Base-by-base conservation (phyloP, 495 filamentous ascomycete genomes). In the Penicillium nucicola region DNA sequence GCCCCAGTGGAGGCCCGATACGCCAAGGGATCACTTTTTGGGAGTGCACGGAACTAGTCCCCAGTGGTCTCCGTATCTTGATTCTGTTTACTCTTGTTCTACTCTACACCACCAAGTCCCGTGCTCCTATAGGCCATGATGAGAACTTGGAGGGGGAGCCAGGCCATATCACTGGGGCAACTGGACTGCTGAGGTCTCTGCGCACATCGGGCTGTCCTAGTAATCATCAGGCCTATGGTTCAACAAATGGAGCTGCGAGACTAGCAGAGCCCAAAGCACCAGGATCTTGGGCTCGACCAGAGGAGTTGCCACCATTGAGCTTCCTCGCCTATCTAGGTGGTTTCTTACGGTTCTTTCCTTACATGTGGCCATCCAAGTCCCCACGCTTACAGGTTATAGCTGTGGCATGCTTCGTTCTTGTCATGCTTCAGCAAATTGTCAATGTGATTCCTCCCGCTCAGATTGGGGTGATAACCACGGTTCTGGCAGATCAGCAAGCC, bases 281-380 rank as follows among this genome's bases (percentile, higher is more conserved):
- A 23, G 7, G 22, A 23, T 4, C 69, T 74, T n/a, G 76, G 53
- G 32, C 46, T 42, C 50, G 50, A 19, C 22, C 51, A 63, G 30
- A 51, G 44, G 38, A 50, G 0, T 31, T 28, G 6, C 53, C 15
- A 34, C 51, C 18, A 28, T 45, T 13, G 41, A 48, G 17, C 36
- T 51, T 25, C 28, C 25, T 36, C 45, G 55, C 39, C n/a, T 45
- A 51, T 18, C 23, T 56, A 42, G 83, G 84, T 50, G 87, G 89
- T 15, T 97, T 95, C 65, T 84, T 83, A 14, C 72, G 95, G 18
- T 95, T 97, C 70, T 91, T 95, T 67, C 92, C 90, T 0, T 97
- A 96, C 61, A 82, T 96, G 35, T 97, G 92, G 92, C 92, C 90
- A 13, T 84, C 81, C 49, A 89, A 90, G 57, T 82, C 88, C 20